phyloP scores from a whole-genome alignment of 2,329 filamentous ascomycete genomes.

The Sclerotinia nivalis region DNA sequence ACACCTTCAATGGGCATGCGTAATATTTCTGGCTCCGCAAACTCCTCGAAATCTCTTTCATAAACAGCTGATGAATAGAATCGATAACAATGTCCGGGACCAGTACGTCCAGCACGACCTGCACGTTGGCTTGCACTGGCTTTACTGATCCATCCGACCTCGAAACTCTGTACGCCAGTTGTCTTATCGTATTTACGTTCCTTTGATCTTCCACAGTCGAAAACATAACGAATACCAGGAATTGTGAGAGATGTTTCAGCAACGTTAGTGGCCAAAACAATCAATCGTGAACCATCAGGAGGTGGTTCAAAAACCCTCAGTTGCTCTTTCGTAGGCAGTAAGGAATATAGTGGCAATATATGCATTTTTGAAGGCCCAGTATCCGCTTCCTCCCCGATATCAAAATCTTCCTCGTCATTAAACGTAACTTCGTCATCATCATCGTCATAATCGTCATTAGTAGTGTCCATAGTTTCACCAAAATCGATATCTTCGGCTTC shows the following conservation, averaged over 20 bases:
- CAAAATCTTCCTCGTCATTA: conserved; percentile 49
- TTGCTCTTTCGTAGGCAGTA: conserved; percentile 88
- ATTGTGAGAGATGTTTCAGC: conserved; percentile 97
- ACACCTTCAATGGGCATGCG: conserved; percentile 91
- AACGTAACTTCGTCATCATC: conserved; percentile 63
- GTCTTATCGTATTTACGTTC: conserved; percentile 85
- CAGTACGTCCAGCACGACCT: conserved; percentile 92
- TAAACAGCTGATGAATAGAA: conserved; percentile 94
- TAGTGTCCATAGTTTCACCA: conserved; percentile 61
- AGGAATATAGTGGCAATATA: conserved; percentile 89
- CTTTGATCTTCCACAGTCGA: conserved; percentile 90
- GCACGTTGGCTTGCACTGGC: conserved; percentile 89
- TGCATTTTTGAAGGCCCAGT: conserved; percentile 74
- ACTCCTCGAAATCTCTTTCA: conserved; percentile 83
- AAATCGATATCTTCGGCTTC: conserved; percentile 89
- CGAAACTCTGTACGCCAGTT: conserved; percentile 92
- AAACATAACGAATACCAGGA: conserved; percentile 91
- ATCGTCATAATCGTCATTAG: conserved; percentile 57
- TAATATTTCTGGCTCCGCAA: conserved; percentile 83
- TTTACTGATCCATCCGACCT: conserved; percentile 96
- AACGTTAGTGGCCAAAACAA: conserved; percentile 93
- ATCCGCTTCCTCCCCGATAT: conserved; percentile 65
- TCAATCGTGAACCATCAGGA: conserved; percentile 78
- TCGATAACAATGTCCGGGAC: conserved; percentile 92
- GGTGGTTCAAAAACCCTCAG: conserved; percentile 84